Evolutionary conservation across 2,329 filamentous ascomycete species (phyloP).

Genomic region (Stemphylium vesicarium): DNA sequence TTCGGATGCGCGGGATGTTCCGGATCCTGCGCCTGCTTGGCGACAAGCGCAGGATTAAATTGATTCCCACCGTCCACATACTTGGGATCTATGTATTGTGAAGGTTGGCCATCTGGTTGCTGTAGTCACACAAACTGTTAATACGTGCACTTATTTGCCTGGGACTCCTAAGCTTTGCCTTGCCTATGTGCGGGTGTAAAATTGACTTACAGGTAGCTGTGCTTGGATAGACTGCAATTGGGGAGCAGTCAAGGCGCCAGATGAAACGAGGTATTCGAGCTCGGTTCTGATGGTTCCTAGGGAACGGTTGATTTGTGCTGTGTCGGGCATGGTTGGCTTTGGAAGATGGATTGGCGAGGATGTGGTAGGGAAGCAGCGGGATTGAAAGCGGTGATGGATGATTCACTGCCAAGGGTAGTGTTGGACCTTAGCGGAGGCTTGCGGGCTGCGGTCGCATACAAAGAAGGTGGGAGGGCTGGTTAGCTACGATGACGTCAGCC

Average conservation of each 20-base stretch:
- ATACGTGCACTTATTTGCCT: neutral
- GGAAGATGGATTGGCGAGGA: no score
- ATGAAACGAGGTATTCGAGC: slow-evolving; percentile 24
- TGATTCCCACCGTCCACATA: slow-evolving; percentile 21
- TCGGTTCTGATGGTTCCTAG: slow-evolving; percentile 23
- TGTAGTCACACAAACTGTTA: neutral
- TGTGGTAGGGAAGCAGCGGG: no score
- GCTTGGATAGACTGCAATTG: slow-evolving; percentile 27
- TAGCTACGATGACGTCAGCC: slow-evolving; percentile 6
- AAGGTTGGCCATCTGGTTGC: slow-evolving; percentile 25
- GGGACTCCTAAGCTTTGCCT: no score
- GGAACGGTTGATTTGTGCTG: slow-evolving; percentile 24
- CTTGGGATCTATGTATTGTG: slow-evolving; percentile 22
- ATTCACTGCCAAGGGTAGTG: slow-evolving; percentile 9
- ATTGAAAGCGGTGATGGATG: no score
- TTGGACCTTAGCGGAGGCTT: no score
- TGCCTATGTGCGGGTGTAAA: no score
- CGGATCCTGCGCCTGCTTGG: slow-evolving; percentile 30
- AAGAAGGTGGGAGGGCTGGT: neutral
- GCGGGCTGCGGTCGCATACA: neutral
- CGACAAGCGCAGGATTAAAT: slow-evolving; percentile 26
- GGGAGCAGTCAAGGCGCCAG: slow-evolving; percentile 22
- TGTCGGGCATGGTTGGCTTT: slow-evolving; percentile 16
- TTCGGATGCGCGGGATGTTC: slow-evolving; percentile 24
- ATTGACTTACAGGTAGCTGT: slow-evolving; percentile 21